A percentile compares a stretch with the other conserved stretches of the same genome.
Conservation (phyloP, 768 basidiomycete species). For the Pleurotus eryngii region DNA sequence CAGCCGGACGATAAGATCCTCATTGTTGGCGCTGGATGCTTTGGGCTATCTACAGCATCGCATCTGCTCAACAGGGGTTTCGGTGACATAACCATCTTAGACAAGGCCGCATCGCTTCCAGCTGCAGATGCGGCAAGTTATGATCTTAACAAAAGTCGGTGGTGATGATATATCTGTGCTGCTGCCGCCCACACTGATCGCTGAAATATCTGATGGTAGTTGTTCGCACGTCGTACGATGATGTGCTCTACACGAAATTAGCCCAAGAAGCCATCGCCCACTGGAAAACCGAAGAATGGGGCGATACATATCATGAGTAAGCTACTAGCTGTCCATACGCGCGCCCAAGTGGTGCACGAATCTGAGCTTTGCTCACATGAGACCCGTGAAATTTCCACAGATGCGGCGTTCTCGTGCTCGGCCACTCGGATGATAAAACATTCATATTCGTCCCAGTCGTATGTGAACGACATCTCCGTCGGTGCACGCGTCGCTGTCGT, state of each 20-base stretch:
- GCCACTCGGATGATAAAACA: conserved; percentile 27
- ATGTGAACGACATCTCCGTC: conserved; percentile 57
- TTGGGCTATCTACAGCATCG: conserved; percentile 84
- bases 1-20: conserved; percentile 40
- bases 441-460: conserved; percentile 50
- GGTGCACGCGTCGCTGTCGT: conserved; percentile 50
- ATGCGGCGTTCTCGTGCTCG: conserved; percentile 68
- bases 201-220: conserved; percentile 35
- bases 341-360: background rate
- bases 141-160: conserved; percentile 46
- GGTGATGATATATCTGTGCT: background rate
- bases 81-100: conserved; percentile 68
- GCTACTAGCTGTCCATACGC: conserved; percentile 19
- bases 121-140: conserved; percentile 78
- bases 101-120: conserved; percentile 65
- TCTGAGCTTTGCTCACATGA: background rate
- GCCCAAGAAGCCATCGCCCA: conserved; percentile 72
- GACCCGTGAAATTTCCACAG: conserved; percentile 29
- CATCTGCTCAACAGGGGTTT: conserved; percentile 73
- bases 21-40: conserved; percentile 81
- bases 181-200: background rate
- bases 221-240: conserved; percentile 70
- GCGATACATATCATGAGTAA: conserved; percentile 81
- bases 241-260: conserved; percentile 64
- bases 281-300: conserved; percentile 75